phyloP scores from a whole-genome alignment of 2,329 filamentous ascomycete species.

The Penicillium verrucosum region DNA sequence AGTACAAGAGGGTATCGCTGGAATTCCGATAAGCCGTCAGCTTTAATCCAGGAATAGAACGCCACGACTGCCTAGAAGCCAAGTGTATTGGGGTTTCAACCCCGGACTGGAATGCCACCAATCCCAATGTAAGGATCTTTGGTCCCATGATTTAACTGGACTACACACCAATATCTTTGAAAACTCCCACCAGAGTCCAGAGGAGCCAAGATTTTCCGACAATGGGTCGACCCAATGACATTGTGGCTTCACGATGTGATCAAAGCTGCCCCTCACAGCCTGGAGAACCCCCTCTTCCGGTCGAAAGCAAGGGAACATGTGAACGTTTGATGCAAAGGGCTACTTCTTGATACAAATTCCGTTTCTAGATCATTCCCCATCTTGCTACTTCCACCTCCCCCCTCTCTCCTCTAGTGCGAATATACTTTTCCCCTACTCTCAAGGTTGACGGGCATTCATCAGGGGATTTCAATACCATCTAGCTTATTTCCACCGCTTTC shows the following conservation, averaged over 20 bases:
- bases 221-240: slow-evolving; percentile 17
- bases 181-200: slow-evolving; percentile 2
- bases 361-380: background rate
- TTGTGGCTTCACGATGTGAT: slow-evolving; percentile 4
- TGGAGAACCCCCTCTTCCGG: slow-evolving; percentile 10
- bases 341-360: slow-evolving; percentile 6
- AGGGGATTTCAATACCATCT: background rate
- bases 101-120: slow-evolving; percentile 10
- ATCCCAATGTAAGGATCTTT: slow-evolving; percentile 6
- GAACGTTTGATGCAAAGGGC: background rate
- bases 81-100: slow-evolving; percentile 3
- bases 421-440: background rate
- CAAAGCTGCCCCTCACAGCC: slow-evolving; percentile 10
- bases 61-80: slow-evolving; percentile 4
- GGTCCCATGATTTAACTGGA: slow-evolving; percentile 9
- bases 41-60: slow-evolving; percentile 1
- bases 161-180: slow-evolving; percentile 2
- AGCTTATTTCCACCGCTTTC: background rate
- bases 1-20: slow-evolving; percentile 1
- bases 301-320: background rate
- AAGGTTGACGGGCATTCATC: background rate
- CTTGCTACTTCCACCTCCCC: background rate
- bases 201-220: slow-evolving; percentile 16
- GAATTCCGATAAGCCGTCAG: background rate
- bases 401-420: background rate